Conservation (phyloP, 2,329 filamentous ascomycete species). For the Hypoxylon sp. region DNA sequence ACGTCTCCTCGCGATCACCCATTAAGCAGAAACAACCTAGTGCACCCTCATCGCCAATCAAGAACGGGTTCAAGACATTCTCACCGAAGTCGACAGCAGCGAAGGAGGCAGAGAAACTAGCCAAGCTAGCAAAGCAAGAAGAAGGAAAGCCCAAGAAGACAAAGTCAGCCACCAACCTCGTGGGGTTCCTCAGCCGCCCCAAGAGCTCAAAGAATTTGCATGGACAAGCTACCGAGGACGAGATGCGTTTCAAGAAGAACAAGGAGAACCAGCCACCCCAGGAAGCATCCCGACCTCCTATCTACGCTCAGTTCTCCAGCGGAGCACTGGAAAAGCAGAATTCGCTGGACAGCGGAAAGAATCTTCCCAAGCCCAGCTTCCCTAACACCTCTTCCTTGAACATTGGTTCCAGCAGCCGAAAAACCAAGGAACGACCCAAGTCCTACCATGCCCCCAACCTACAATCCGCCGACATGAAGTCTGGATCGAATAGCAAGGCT, state of each 20-base stretch:
- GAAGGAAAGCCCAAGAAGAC: constrained; percentile 78
- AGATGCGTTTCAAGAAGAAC: constrained; percentile 69
- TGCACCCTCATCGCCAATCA: constrained; percentile 51
- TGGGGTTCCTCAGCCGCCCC: constrained; percentile 79
- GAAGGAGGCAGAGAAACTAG: constrained; percentile 55
- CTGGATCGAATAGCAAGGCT: constrained; percentile 46
- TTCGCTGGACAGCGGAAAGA: constrained; percentile 31
- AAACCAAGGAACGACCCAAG: constrained; percentile 63
- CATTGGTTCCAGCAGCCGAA: constrained; percentile 42
- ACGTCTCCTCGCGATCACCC: constrained; percentile 49
- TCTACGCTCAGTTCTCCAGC: constrained; percentile 81
- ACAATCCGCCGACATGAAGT: constrained; percentile 38
- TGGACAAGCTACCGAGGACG: constrained; percentile 65
- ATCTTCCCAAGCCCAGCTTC: constrained; percentile 17
- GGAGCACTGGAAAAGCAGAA: constrained; percentile 53
- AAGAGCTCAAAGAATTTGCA: constrained; percentile 80
- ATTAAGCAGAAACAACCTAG: constrained; percentile 41
- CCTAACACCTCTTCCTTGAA: constrained; percentile 40
- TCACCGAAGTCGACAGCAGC: constrained; percentile 60
- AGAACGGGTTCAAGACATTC: constrained; percentile 45
- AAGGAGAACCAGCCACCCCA: constrained; percentile 80
- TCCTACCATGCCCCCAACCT: constrained; percentile 63
- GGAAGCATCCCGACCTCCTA: constrained; percentile 72
- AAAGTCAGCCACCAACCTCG: constrained; percentile 88
- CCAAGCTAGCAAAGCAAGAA: constrained; percentile 60